Conservation (phyloP, 2,329 filamentous ascomycete genomes). For the Epichloe uncinata region DNA sequence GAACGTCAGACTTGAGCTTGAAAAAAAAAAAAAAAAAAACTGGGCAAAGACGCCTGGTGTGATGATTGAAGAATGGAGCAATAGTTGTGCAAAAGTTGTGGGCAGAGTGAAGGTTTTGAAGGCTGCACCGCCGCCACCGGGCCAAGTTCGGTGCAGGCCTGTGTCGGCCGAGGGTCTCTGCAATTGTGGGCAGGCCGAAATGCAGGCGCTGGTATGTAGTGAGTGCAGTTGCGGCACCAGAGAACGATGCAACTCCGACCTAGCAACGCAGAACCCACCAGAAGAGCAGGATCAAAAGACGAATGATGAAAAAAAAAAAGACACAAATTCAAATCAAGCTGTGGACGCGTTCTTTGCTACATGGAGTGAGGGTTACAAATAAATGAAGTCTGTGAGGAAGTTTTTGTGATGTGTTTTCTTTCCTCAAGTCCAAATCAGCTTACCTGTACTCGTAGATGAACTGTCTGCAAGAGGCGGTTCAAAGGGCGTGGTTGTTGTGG, state of each 20-base stretch:
- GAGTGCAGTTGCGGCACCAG: background rate
- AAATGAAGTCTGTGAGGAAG: too few species aligned
- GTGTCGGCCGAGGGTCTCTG: background rate
- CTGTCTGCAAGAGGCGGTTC: slow-evolving; percentile 1
- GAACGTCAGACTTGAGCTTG: background rate
- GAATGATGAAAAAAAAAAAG: too few species aligned
- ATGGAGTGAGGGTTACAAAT: too few species aligned
- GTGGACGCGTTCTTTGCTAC: too few species aligned
- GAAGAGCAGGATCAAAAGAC: background rate
- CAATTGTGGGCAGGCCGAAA: slow-evolving; percentile 1
- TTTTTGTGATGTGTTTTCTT: background rate
- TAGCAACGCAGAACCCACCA: background rate
- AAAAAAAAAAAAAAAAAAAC: background rate
- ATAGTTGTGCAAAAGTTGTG: background rate
- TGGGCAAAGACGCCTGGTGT: background rate
- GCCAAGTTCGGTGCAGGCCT: too few species aligned
- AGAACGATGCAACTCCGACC: background rate
- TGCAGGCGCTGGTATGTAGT: background rate
- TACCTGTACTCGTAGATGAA: background rate
- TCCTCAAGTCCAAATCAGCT: background rate
- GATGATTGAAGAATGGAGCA: too few species aligned
- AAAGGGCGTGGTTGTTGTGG: background rate
- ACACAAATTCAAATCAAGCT: too few species aligned
- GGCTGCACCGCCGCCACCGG: too few species aligned
- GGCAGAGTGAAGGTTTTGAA: slow-evolving; percentile 5